Conservation (phyloP, 176 grass and related monocot genomes). For the barley (Hordeum vulgare) region DNA sequence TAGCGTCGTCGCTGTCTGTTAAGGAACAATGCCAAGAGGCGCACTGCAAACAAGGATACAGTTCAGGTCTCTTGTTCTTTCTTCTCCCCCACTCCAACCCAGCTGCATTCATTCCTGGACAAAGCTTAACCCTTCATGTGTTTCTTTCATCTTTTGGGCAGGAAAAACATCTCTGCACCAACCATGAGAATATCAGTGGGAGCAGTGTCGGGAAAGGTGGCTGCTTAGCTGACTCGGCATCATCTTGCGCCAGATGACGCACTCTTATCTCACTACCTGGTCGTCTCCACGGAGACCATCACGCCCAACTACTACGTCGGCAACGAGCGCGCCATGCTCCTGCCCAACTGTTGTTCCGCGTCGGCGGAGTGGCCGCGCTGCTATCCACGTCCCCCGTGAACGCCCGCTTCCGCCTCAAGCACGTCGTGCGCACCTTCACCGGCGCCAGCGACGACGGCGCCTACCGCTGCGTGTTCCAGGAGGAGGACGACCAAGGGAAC, state of each 20-base stretch:
- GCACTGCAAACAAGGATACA: conserved; percentile 26
- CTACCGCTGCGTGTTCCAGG: background rate
- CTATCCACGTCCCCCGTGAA: no score
- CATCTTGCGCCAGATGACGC: background rate
- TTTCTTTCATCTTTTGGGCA: conserved; percentile 9
- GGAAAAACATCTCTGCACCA: background rate
- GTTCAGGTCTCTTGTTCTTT: background rate
- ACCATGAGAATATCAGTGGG: background rate
- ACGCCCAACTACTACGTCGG: conserved; percentile 57
- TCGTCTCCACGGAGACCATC: conserved; percentile 54
- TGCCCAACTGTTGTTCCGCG: conserved; percentile 66
- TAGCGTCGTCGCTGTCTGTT: background rate
- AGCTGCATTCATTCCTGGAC: background rate
- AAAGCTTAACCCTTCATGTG: conserved; percentile 13
- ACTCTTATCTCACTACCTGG: conserved; percentile 14
- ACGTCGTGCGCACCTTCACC: no score
- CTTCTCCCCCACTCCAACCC: conserved; percentile 1
- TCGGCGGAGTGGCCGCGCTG: no score
- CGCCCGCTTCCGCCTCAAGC: no score
- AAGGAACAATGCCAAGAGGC: background rate
- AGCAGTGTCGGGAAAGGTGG: background rate
- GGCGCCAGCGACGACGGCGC: background rate
- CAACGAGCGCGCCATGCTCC: conserved; percentile 44
- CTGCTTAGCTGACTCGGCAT: background rate
- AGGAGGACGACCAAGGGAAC: background rate